A percentile compares a stretch with the other conserved stretches of the same genome.
Conservation (phyloP, 345 rosid species). For the Acer campestre region DNA sequence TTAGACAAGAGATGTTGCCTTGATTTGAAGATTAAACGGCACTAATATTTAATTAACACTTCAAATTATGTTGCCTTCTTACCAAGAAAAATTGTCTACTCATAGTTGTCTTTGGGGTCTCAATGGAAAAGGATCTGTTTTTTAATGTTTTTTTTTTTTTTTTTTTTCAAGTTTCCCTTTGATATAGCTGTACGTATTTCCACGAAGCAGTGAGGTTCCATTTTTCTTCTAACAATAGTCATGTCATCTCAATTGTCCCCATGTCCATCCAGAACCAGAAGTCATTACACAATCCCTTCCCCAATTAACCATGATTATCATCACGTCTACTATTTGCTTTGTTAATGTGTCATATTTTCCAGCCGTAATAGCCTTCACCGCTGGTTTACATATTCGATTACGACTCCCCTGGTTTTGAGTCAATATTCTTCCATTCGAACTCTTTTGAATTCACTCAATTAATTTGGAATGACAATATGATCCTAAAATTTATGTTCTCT, state of each 20-base stretch:
- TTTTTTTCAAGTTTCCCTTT: not conserved
- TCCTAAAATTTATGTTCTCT: not conserved
- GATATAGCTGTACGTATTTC: not conserved
- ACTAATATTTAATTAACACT: not conserved
- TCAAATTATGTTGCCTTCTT: not conserved
- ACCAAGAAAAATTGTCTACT: not conserved
- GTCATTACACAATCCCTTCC: not conserved
- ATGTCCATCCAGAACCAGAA: not conserved
- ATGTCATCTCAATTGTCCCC: not conserved
- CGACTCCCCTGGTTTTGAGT: not conserved
- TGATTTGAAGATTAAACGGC: not conserved
- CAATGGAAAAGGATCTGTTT: not conserved
- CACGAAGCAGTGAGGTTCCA: not conserved
- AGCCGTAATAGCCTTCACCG: not conserved
- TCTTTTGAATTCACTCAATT: not conserved
- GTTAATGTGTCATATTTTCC: not conserved
- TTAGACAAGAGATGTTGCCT: not conserved
- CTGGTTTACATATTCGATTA: not conserved
- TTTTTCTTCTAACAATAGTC: not conserved
- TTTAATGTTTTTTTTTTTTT: not conserved
- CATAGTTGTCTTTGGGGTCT: not conserved
- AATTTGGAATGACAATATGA: not conserved
- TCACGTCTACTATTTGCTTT: not conserved
- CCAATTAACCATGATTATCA: not conserved
- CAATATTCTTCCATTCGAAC: not conserved